Percentiles rank a stretch among this genome's conserved stretches.
phyloP scores from a whole-genome alignment of 2,329 filamentous ascomycete genomes.

The Fusarium citri region DNA sequence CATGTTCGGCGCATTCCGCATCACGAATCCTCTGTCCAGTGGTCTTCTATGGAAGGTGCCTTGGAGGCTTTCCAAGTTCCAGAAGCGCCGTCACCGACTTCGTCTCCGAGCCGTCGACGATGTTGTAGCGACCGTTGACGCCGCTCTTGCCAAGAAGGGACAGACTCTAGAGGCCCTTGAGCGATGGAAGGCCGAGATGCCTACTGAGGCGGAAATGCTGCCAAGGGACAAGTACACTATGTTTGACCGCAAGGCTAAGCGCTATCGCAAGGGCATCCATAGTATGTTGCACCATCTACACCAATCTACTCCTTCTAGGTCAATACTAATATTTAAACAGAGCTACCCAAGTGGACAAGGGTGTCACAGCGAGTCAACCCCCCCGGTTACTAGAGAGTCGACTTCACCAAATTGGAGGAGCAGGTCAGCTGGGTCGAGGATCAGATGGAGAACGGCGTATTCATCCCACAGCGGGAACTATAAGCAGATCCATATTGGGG shows the following conservation, averaged over 20 bases:
- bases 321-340: constrained; percentile 56
- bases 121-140: constrained; percentile 85
- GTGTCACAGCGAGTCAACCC: constrained; percentile 94
- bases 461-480: constrained; percentile 36
- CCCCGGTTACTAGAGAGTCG: constrained; percentile 81
- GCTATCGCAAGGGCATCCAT: constrained; percentile 96
- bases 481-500: constrained; percentile 29
- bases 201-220: constrained; percentile 93
- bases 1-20: constrained; percentile 89
- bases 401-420: constrained; percentile 16
- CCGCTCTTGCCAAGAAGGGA: constrained; percentile 79
- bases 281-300: constrained; percentile 69
- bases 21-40: constrained; percentile 79
- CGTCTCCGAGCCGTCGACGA: constrained; percentile 87
- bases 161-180: constrained; percentile 81
- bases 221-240: constrained; percentile 98
- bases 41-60: constrained; percentile 97
- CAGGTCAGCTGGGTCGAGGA: constrained; percentile 20
- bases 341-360: constrained; percentile 92
- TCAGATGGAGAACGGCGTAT: constrained; percentile 40
- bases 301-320: background rate
- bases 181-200: constrained; percentile 96
- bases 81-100: constrained; percentile 87
- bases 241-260: constrained; percentile 95
- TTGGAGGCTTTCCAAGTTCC: constrained; percentile 91